phyloP scores from a whole-genome alignment of 768 basidiomycete genomes.

The Mycena sanguinolenta region DNA sequence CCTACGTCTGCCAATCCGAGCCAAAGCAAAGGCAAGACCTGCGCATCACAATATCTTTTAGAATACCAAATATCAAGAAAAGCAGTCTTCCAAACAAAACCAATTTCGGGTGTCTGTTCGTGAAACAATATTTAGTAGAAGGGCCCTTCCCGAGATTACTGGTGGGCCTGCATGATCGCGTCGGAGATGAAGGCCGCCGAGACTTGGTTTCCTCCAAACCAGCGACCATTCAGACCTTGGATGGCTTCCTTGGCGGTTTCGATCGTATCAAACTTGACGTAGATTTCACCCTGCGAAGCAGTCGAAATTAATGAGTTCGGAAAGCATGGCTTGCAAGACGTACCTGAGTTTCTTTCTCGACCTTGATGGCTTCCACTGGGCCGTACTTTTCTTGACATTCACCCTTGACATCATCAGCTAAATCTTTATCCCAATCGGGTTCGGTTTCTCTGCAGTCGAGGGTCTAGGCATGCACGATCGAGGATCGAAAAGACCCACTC shows the following conservation, averaged over 20 bases:
- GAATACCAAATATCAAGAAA: slow-evolving; percentile 44
- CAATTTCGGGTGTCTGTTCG: slow-evolving; percentile 49
- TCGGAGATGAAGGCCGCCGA: slow-evolving; percentile 92
- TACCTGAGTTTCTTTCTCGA: slow-evolving; percentile 95
- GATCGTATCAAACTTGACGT: slow-evolving; percentile 88
- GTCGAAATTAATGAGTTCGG: slow-evolving; percentile 22
- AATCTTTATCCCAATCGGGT: slow-evolving; percentile 95
- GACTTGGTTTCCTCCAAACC: slow-evolving; percentile 95
- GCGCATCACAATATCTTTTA: slow-evolving; percentile 47
- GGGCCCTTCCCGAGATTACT: slow-evolving; percentile 56
- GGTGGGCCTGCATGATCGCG: slow-evolving; percentile 93
- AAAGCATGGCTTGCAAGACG: slow-evolving; percentile 13
- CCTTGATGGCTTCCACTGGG: slow-evolving; percentile 85
- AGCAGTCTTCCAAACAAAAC: slow-evolving; percentile 45
- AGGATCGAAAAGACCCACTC: slow-evolving; percentile 70
- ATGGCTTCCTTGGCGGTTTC: slow-evolving; percentile 88
- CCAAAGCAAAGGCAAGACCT: slow-evolving; percentile 44
- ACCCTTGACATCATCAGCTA: slow-evolving; percentile 95
- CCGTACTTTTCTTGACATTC: slow-evolving; percentile 96
- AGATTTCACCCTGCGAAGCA: slow-evolving; percentile 90
- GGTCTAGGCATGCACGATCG: slow-evolving; percentile 7
- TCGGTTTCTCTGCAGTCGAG: slow-evolving; percentile 84
- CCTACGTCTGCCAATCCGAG: slow-evolving; percentile 49
- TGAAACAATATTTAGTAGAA: slow-evolving; percentile 52
- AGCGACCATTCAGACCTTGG: slow-evolving; percentile 93